Evolutionary conservation across 768 basidiomycete genomes (phyloP).

Genomic region (Lactifluus echinatus): DNA sequence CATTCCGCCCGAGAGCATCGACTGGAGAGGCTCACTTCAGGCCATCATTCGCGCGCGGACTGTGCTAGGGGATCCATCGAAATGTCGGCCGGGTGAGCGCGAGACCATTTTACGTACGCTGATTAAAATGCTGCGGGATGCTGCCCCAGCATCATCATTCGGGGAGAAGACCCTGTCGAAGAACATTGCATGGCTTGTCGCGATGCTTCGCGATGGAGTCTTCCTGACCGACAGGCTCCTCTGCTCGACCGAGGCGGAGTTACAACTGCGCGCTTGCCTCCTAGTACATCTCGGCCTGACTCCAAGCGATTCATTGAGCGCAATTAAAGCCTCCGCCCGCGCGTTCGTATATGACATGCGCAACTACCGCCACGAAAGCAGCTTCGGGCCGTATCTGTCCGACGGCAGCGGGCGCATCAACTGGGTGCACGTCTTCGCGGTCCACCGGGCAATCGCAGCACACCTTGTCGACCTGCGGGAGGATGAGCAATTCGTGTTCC

Average conservation of each 20-base stretch:
- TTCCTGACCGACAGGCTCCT: slow-evolving; percentile 33
- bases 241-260: slow-evolving; percentile 29
- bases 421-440: slow-evolving; percentile 49
- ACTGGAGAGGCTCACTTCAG: slow-evolving; percentile 49
- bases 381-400: slow-evolving; percentile 48
- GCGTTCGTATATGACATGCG: slow-evolving; percentile 56
- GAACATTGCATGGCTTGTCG: slow-evolving; percentile 46
- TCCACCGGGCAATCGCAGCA: slow-evolving; percentile 50
- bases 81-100: slow-evolving; percentile 38
- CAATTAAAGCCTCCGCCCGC: slow-evolving; percentile 34
- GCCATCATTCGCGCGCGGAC: slow-evolving; percentile 46
- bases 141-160: slow-evolving; percentile 31
- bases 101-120: slow-evolving; percentile 38
- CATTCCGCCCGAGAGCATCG: slow-evolving; percentile 8
- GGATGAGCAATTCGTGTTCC: slow-evolving; percentile 24
- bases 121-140: slow-evolving; percentile 38
- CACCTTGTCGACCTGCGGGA: slow-evolving; percentile 37
- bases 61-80: slow-evolving; percentile 30
- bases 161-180: slow-evolving; percentile 31
- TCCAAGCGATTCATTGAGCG: slow-evolving; percentile 30
- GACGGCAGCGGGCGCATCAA: slow-evolving; percentile 40
- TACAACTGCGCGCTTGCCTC: slow-evolving; percentile 41
- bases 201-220: slow-evolving; percentile 33
- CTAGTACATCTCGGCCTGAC: slow-evolving; percentile 55
- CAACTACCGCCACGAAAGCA: slow-evolving; percentile 41